These are phyloP conservation scores for Sporothrix luriei DNA, from an alignment of 2,329 filamentous ascomycete species.

Conservation along the genomic window DNA sequence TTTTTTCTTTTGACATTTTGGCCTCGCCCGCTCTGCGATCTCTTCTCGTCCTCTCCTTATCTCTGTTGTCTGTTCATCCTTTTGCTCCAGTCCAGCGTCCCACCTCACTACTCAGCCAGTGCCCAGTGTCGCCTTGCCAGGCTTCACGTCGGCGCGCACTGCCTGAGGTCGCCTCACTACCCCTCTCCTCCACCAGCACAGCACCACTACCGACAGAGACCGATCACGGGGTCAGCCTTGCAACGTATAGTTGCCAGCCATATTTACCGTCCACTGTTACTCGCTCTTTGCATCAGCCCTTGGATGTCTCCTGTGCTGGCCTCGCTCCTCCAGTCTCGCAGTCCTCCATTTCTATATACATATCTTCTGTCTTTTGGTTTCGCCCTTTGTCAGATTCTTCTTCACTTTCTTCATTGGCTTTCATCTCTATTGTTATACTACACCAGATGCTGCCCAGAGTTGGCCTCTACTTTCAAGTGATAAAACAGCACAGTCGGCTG, in stretches of 20 bases:
- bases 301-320: neutral
- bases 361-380: neutral
- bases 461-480: neutral
- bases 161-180: conserved; percentile 17
- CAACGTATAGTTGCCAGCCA: neutral
- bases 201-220: neutral
- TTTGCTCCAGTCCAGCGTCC: neutral
- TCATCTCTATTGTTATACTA: neutral
- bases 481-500: neutral
- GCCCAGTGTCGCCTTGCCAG: conserved; percentile 6
- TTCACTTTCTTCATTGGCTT: neutral
- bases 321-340: neutral
- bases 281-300: neutral
- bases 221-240: conserved; percentile 23
- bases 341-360: neutral
- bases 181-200: conserved; percentile 1
- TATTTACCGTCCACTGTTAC: neutral
- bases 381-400: neutral
- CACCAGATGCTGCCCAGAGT: neutral
- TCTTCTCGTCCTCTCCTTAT: neutral
- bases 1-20: conserved; percentile 11
- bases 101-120: neutral
- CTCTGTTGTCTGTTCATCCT: neutral
- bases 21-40: neutral
- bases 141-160: conserved; percentile 2